Conservation (phyloP, 2,329 filamentous ascomycete genomes). For the Diplocarpon mali region DNA sequence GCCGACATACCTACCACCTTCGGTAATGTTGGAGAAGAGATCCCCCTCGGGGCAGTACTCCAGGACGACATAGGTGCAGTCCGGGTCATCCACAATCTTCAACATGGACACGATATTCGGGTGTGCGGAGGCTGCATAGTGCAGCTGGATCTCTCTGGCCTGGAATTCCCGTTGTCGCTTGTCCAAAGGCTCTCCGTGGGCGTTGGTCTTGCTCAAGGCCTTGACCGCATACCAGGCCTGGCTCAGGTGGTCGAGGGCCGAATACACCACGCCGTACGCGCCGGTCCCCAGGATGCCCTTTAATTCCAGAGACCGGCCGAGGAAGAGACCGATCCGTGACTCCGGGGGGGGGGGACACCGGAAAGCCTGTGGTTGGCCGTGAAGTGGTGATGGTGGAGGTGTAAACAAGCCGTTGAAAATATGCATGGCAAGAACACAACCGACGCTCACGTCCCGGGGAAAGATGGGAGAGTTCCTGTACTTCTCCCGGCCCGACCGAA, state of each 20-base stretch:
- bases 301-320: constrained; percentile 60
- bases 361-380: constrained; percentile 5
- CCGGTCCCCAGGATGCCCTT: constrained; percentile 81
- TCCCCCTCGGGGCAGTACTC: constrained; percentile 97
- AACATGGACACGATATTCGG: constrained; percentile 88
- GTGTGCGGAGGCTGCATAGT: constrained; percentile 80
- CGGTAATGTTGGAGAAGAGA: constrained; percentile 94
- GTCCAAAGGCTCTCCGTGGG: constrained; percentile 61
- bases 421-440: constrained; percentile 24
- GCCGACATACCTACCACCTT: constrained; percentile 83
- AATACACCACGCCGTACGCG: constrained; percentile 94
- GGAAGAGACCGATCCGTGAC: constrained; percentile 72
- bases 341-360: constrained; percentile 45
- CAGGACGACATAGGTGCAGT: constrained; percentile 92
- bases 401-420: constrained; percentile 18
- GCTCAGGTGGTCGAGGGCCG: constrained; percentile 64
- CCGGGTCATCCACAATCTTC: constrained; percentile 82
- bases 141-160: constrained; percentile 82
- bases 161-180: constrained; percentile 81
- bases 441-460: constrained; percentile 12
- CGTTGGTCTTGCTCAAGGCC: constrained; percentile 83
- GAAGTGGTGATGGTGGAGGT: constrained; percentile 20
- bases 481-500: constrained; percentile 15
- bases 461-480: constrained; percentile 9
- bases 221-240: constrained; percentile 84